A percentile compares a stretch with the other conserved stretches of the same genome.
Evolutionary conservation across 1,139 yeast species (phyloP).

Genomic region (Groenewaldozyma auringiensis): DNA sequence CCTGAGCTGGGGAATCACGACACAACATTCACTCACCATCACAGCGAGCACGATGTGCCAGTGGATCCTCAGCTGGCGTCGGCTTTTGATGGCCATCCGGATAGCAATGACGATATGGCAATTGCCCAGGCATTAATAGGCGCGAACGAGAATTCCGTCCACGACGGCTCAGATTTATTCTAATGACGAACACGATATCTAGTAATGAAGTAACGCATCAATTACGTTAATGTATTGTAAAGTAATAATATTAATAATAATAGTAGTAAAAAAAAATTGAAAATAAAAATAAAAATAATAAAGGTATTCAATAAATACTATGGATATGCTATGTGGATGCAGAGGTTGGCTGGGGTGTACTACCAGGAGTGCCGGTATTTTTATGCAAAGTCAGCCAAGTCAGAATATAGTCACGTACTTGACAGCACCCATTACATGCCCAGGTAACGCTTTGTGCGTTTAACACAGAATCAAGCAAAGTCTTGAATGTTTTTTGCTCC

Average conservation of each 20-base stretch:
- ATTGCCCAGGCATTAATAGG: constrained; percentile 61
- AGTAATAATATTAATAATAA: constrained; percentile 7
- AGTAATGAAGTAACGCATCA: not conserved
- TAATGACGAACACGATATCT: constrained; percentile 5
- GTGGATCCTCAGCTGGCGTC: constrained; percentile 56
- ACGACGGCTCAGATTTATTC: constrained; percentile 18
- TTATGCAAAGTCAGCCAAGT: not conserved
- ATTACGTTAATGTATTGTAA: constrained; percentile 6
- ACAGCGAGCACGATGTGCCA: constrained; percentile 33
- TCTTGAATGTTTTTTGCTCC: not conserved
- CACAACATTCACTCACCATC: constrained; percentile 7
- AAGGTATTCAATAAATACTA: no score
- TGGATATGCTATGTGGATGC: no score
- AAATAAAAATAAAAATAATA: no score
- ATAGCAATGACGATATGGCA: constrained; percentile 48
- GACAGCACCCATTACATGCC: not conserved
- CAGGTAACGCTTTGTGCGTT: constrained; percentile 5
- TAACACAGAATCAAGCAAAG: constrained; percentile 6
- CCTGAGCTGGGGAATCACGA: not conserved
- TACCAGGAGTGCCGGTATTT: no score
- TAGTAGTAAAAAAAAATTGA: no score
- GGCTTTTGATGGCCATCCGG: constrained; percentile 43
- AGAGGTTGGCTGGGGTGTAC: constrained; percentile 6
- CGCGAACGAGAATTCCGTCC: constrained; percentile 41
- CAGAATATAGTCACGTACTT: constrained; percentile 7